Evolutionary conservation across 139 green algal genomes (phyloP).

Genomic region (Pseudopediastrum boryanum): DNA sequence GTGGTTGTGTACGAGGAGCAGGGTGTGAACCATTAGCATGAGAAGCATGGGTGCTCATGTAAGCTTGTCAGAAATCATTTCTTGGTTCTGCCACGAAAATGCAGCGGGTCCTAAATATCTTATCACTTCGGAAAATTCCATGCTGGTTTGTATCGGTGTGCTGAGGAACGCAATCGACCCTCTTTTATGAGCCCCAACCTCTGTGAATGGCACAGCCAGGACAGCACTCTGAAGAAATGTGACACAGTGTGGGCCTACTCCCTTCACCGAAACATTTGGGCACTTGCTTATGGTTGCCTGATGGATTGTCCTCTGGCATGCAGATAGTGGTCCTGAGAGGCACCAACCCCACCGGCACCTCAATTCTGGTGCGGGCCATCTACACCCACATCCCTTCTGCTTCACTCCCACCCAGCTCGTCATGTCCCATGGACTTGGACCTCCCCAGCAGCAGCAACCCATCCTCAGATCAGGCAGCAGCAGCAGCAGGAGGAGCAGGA

Average conservation of each 20-base stretch:
- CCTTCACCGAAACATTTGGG: too few relatives aligned
- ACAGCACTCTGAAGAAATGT: conserved; percentile 15
- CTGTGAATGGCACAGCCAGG: neutral
- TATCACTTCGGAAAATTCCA: neutral
- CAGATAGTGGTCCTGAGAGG: conserved; percentile 74
- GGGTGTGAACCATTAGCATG: neutral
- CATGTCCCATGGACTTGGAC: too few relatives aligned
- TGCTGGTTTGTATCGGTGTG: neutral
- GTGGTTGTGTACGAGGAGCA: neutral
- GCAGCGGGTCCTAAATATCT: neutral
- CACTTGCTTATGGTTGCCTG: neutral
- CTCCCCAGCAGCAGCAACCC: neutral
- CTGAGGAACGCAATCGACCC: neutral
- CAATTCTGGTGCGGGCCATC: conserved; percentile 72
- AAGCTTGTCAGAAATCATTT: neutral
- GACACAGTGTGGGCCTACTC: neutral
- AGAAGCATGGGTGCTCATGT: neutral
- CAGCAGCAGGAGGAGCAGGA: neutral
- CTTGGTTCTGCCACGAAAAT: neutral
- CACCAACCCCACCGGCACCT: conserved; percentile 76
- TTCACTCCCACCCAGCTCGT: too few relatives aligned
- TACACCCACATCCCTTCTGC: conserved; percentile 55
- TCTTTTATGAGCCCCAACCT: neutral
- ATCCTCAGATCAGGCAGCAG: neutral
- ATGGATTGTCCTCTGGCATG: too few relatives aligned